A percentile compares a stretch with the other conserved stretches of the same genome.
Conservation (phyloP, 495 filamentous ascomycete genomes). For the Neurospora sp. region DNA sequence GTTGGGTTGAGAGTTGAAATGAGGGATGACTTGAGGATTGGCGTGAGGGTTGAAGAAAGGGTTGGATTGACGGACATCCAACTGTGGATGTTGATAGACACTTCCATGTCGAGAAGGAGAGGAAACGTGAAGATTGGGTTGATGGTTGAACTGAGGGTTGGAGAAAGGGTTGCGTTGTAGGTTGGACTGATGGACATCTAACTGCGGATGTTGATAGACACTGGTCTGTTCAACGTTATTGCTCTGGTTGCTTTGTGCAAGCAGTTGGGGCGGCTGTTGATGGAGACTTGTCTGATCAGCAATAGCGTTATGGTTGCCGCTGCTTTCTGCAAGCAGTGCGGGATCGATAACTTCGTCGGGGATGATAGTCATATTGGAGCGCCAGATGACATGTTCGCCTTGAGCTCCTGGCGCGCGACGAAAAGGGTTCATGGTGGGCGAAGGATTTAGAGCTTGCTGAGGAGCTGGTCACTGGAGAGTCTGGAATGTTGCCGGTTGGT, state of each 20-base stretch:
- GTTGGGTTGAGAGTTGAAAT: neutral
- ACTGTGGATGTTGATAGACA: neutral
- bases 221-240: neutral
- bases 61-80: neutral
- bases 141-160: neutral
- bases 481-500: neutral
- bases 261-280: neutral
- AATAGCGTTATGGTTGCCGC: neutral
- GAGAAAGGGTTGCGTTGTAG: neutral
- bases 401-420: neutral
- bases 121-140: neutral
- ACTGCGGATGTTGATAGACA: neutral
- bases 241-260: neutral
- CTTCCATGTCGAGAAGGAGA: neutral
- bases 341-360: neutral
- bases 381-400: neutral
- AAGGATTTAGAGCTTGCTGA: neutral
- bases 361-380: neutral
- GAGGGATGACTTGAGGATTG: neutral
- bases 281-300: neutral
- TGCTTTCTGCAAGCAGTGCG: neutral
- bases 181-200: neutral
- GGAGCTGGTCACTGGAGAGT: neutral
- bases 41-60: neutral
- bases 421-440: neutral